Evolutionary conservation across 129 eudicot genomes (phyloP).

Genomic region (Lonicera japonica): DNA sequence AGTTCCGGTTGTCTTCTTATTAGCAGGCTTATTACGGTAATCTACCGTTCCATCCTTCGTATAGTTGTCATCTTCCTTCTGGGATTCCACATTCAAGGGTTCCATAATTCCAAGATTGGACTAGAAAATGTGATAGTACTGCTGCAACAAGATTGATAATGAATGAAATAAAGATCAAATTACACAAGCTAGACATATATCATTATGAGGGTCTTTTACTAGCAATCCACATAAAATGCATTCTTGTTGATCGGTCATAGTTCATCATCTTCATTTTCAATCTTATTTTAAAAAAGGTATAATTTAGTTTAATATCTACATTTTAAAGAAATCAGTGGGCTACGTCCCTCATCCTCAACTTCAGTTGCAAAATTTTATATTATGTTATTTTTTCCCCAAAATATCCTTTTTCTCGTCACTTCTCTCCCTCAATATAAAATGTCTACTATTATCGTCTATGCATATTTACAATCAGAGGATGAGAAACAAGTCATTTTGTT

Average conservation of each 20-base stretch:
- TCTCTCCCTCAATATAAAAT: too few species aligned
- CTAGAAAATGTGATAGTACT: conserved; percentile 14
- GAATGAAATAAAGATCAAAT: not conserved
- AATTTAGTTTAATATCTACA: not conserved
- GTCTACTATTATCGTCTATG: too few species aligned
- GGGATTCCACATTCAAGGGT: conserved; percentile 14
- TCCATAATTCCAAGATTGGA: conserved; percentile 13
- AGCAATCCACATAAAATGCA: not conserved
- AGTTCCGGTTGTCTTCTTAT: conserved; percentile 61
- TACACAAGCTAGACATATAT: not conserved
- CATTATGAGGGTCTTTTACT: not conserved
- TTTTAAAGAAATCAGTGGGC: not conserved
- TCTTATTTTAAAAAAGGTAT: not conserved
- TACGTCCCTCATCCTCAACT: too few species aligned
- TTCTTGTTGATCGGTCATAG: not conserved
- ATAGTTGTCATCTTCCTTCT: conserved; percentile 28
- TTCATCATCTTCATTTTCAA: not conserved
- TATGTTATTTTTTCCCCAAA: too few species aligned
- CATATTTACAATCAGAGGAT: too few species aligned
- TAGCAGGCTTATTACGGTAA: conserved; percentile 44
- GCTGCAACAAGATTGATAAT: not conserved
- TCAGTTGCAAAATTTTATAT: too few species aligned
- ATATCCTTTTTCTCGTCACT: too few species aligned
- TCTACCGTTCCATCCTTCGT: conserved; percentile 75
- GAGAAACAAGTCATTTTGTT: too few species aligned